Conservation (phyloP, 495 filamentous ascomycete genomes). For the Aspergillus homomorphus region DNA sequence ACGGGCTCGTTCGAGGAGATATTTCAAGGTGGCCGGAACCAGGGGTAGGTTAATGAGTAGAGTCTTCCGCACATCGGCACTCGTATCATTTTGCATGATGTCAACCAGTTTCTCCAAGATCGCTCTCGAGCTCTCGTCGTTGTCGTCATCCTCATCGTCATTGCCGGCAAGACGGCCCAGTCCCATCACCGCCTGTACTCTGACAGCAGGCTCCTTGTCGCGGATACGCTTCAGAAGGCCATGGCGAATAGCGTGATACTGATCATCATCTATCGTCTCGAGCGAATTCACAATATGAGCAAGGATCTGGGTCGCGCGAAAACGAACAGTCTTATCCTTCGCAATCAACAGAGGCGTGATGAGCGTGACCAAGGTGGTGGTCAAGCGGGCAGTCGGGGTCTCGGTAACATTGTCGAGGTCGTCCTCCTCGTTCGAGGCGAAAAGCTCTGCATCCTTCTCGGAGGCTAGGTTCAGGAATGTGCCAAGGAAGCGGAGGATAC, state of each 20-base stretch:
- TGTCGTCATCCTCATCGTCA: conserved; percentile 67
- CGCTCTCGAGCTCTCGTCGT: conserved; percentile 55
- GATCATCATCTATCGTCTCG: conserved; percentile 82
- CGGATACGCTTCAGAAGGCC: conserved; percentile 78
- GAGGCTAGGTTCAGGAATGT: conserved; percentile 77
- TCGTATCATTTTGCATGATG: conserved; percentile 89
- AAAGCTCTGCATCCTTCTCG: conserved; percentile 66
- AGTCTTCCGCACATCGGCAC: conserved; percentile 84
- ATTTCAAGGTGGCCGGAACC: conserved; percentile 76
- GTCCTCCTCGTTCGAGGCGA: conserved; percentile 30
- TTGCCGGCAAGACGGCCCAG: conserved; percentile 81
- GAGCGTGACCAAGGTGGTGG: conserved; percentile 64
- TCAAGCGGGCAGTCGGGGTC: conserved; percentile 77
- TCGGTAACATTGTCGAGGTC: conserved; percentile 58
- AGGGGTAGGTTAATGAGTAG: conserved; percentile 87
- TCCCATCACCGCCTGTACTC: conserved; percentile 90
- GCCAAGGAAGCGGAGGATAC: conserved; percentile 77
- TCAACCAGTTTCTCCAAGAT: conserved; percentile 82
- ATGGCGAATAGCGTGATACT: conserved; percentile 75
- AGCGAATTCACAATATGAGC: conserved; percentile 87
- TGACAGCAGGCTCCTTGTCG: conserved; percentile 88
- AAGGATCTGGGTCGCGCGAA: conserved; percentile 83
- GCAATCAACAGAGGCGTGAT: conserved; percentile 67
- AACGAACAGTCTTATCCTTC: conserved; percentile 91
- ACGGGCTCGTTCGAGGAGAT: conserved; percentile 84